A percentile compares a stretch with the other conserved stretches of the same genome.
These are phyloP conservation scores for Moesziomyces globuligerus DNA, from an alignment of 1,284 basidiomycete species.

Conservation along the genomic window DNA sequence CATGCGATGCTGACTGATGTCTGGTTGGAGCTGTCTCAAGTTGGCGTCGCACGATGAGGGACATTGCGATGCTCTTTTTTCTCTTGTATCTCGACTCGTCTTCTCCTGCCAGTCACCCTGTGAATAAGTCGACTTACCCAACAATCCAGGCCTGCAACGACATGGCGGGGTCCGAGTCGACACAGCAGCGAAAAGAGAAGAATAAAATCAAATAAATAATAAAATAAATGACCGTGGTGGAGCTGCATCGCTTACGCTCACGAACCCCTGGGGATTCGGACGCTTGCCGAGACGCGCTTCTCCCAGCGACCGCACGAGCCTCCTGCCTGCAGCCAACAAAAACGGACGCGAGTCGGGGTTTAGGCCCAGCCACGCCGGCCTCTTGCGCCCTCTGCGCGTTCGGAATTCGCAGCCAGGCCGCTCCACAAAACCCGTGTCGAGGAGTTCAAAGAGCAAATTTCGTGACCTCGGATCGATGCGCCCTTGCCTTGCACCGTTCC, in stretches of 20 bases:
- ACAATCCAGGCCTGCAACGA: no score
- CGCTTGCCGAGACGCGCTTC: slow-evolving; percentile 16
- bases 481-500: slow-evolving; percentile 16
- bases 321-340: background rate
- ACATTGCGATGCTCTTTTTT: no score
- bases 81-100: no score
- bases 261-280: slow-evolving; percentile 4
- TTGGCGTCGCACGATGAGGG: no score
- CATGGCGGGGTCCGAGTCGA: no score
- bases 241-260: slow-evolving; percentile 15
- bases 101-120: no score
- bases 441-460: background rate
- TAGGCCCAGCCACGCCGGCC: background rate
- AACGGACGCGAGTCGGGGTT: slow-evolving; percentile 3
- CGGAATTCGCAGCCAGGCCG: background rate
- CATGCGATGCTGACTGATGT: background rate
- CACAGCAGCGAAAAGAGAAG: background rate
- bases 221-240: background rate
- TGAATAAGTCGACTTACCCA: no score
- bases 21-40: no score
- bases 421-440: background rate
- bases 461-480: slow-evolving; percentile 3
- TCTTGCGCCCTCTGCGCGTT: background rate
- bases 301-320: background rate
- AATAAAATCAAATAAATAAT: background rate